These are phyloP conservation scores for Simplicillium aogashimaense DNA, from an alignment of 2,329 filamentous ascomycete species.

Conservation along the genomic window DNA sequence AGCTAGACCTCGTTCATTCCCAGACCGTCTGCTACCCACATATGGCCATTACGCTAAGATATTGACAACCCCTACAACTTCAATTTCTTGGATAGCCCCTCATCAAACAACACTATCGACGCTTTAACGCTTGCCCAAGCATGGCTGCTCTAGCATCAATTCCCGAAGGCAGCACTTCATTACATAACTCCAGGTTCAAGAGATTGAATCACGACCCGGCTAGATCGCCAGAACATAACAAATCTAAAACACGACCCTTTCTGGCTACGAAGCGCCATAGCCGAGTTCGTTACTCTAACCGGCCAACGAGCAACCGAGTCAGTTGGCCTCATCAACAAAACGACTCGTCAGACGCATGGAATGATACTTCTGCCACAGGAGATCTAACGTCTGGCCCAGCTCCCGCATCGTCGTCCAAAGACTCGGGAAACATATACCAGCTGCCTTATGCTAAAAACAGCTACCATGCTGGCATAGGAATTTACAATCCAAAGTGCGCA, in stretches of 20 bases:
- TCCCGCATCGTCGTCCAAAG: no score
- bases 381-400: no score
- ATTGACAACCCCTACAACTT: no score
- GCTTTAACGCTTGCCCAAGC: conserved; percentile 4
- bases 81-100: no score
- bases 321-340: not conserved
- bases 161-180: conserved; percentile 11
- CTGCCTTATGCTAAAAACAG: conserved; percentile 6
- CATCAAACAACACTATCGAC: no score
- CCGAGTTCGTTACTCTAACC: not conserved
- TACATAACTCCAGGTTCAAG: conserved; percentile 9
- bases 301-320: not conserved
- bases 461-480: not conserved
- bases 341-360: not conserved
- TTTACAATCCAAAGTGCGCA: not conserved
- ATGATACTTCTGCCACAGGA: no score
- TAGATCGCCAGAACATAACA: conserved; percentile 16
- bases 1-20: no score
- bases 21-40: no score
- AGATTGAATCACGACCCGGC: conserved; percentile 7
- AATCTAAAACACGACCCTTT: not conserved
- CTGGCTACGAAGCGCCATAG: not conserved
- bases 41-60: no score
- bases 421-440: conserved; percentile 2
- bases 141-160: conserved; percentile 21